phyloP scores from a whole-genome alignment of 2,329 filamentous ascomycete species.

The Alternaria viburni region DNA sequence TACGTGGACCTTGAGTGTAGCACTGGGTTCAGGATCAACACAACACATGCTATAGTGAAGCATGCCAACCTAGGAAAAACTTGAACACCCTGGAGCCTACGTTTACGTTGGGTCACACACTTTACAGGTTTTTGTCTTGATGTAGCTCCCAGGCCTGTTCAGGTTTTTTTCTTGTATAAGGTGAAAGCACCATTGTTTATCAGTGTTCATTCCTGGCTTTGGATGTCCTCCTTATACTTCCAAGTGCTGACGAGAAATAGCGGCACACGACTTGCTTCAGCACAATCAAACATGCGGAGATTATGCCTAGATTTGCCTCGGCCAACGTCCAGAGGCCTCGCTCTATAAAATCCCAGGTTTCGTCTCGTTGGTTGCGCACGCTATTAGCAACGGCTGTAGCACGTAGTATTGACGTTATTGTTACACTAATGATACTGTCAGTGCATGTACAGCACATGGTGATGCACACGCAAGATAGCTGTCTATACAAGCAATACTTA shows the following conservation, averaged over 20 bases:
- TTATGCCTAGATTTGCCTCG: conserved; percentile 11
- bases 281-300: conserved; percentile 12
- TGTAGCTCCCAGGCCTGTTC: too few species aligned
- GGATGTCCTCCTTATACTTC: neutral
- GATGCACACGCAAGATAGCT: neutral
- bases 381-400: conserved; percentile 13
- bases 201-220: neutral
- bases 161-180: too few species aligned
- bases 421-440: neutral
- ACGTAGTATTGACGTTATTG: conserved; percentile 13
- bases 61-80: too few species aligned
- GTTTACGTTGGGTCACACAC: too few species aligned
- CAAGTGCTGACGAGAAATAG: neutral
- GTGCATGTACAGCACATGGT: neutral
- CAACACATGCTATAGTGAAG: neutral
- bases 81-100: too few species aligned
- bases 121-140: too few species aligned
- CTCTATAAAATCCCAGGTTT: conserved; percentile 11
- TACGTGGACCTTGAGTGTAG: neutral
- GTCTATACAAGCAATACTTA: neutral
- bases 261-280: conserved; percentile 4
- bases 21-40: neutral
- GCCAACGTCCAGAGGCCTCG: conserved; percentile 9
- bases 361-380: conserved; percentile 8
- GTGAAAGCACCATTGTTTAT: neutral